Conservation (phyloP, 768 basidiomycete species). For the Dioszegia crocea region DNA sequence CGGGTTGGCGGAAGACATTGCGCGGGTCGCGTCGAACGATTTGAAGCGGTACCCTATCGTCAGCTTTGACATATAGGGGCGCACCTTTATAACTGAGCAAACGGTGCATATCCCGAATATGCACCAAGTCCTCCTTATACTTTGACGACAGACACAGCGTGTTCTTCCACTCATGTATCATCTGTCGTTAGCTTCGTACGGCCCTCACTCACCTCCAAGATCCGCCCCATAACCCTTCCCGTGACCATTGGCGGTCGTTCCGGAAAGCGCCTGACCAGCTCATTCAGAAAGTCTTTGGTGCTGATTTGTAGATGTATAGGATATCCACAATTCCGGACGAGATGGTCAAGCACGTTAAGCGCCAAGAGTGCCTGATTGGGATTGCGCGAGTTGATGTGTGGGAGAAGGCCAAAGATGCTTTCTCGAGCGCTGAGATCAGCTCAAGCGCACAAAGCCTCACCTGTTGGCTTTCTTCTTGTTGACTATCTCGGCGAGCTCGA, state of each 20-base stretch:
- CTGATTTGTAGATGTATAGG: constrained; percentile 93
- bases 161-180: constrained; percentile 92
- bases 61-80: constrained; percentile 5
- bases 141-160: constrained; percentile 80
- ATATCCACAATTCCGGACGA: constrained; percentile 94
- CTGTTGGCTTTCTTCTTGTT: constrained; percentile 94
- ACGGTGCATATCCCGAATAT: constrained; percentile 96
- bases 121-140: constrained; percentile 93
- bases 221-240: constrained; percentile 88
- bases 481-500: constrained; percentile 90
- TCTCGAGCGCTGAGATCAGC: constrained; percentile 70
- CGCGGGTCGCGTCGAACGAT: constrained; percentile 50
- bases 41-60: constrained; percentile 53
- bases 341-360: constrained; percentile 51
- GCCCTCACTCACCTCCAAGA: constrained; percentile 61
- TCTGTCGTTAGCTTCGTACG: constrained; percentile 27
- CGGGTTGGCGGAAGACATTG: constrained; percentile 49
- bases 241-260: constrained; percentile 95
- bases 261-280: constrained; percentile 94
- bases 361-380: constrained; percentile 85
- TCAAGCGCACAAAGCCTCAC: constrained; percentile 51
- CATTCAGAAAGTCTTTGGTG: constrained; percentile 97
- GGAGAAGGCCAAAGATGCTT: constrained; percentile 76
- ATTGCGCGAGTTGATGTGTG: constrained; percentile 84
- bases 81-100: constrained; percentile 89